Evolutionary conservation across 1,284 basidiomycete genomes (phyloP).

Genomic region (Puccinia hordei): DNA sequence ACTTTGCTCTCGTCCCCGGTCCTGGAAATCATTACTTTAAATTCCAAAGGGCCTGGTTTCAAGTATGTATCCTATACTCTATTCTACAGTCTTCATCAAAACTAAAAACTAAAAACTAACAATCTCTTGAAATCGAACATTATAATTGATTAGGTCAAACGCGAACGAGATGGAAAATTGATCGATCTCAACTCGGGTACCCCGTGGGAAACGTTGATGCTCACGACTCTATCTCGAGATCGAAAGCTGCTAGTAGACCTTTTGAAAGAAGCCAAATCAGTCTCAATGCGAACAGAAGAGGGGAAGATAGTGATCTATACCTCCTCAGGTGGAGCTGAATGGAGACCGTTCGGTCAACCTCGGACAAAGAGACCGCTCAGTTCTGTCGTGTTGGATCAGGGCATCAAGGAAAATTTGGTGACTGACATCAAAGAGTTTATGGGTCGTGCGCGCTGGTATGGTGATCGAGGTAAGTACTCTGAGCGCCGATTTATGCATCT

Average conservation of each 20-base stretch:
- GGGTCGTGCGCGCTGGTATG: slow-evolving; percentile 86
- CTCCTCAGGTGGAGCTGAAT: slow-evolving; percentile 86
- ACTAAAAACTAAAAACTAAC: background rate
- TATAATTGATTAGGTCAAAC: slow-evolving; percentile 69
- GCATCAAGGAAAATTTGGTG: slow-evolving; percentile 76
- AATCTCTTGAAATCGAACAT: slow-evolving; percentile 9
- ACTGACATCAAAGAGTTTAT: slow-evolving; percentile 81
- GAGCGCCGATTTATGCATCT: background rate
- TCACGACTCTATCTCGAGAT: slow-evolving; percentile 87
- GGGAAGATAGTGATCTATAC: slow-evolving; percentile 96
- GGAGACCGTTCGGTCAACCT: slow-evolving; percentile 93
- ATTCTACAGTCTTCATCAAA: background rate
- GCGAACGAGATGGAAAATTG: slow-evolving; percentile 87
- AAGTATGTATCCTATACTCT: slow-evolving; percentile 65
- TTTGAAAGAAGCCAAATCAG: slow-evolving; percentile 80
- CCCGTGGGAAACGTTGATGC: slow-evolving; percentile 95
- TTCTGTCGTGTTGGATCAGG: slow-evolving; percentile 86
- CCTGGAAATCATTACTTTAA: slow-evolving; percentile 92
- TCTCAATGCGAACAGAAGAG: slow-evolving; percentile 82
- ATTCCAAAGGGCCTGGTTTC: slow-evolving; percentile 90
- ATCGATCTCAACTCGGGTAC: slow-evolving; percentile 87
- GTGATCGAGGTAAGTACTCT: slow-evolving; percentile 75
- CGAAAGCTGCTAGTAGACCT: slow-evolving; percentile 77
- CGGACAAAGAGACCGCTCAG: slow-evolving; percentile 80
- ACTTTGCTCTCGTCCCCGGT: slow-evolving; percentile 91